A percentile compares a stretch with the other conserved stretches of the same genome.
phyloP scores from a whole-genome alignment of 1,284 basidiomycete species.

The Cryptococcus sp. region DNA sequence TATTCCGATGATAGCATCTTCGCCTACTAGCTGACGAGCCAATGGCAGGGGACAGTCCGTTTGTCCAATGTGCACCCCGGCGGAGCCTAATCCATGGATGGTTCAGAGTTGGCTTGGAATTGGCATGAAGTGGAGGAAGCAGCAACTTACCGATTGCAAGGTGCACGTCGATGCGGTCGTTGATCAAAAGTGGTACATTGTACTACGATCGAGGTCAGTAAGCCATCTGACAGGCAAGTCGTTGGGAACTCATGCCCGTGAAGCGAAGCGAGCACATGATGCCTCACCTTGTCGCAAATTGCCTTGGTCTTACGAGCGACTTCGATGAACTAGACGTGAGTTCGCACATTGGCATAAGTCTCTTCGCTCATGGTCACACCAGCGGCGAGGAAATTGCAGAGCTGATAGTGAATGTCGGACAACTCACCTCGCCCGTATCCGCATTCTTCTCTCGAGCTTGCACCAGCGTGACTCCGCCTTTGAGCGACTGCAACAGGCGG shows the following conservation, averaged over 20 bases:
- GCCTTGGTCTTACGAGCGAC: conserved; percentile 71
- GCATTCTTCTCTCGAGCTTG: conserved; percentile 83
- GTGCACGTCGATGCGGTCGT: conserved; percentile 86
- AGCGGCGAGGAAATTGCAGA: not conserved
- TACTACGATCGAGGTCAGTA: conserved; percentile 55
- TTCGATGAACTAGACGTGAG: conserved; percentile 67
- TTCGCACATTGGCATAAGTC: conserved; percentile 22
- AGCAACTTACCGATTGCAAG: conserved; percentile 62
- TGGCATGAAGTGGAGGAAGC: too few relatives aligned
- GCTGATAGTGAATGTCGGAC: not conserved
- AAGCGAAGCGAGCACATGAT: too few relatives aligned
- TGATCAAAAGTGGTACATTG: conserved; percentile 83
- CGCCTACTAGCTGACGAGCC: conserved; percentile 71
- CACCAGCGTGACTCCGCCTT: conserved; percentile 84
- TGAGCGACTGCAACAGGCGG: conserved; percentile 60
- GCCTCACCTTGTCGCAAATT: conserved; percentile 65
- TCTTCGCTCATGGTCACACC: conserved; percentile 11
- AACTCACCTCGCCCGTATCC: conserved; percentile 71
- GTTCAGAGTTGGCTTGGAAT: too few relatives aligned
- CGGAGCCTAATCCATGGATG: conserved; percentile 53
- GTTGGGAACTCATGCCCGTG: not conserved
- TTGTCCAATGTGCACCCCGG: conserved; percentile 89
- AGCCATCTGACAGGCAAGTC: too few relatives aligned
- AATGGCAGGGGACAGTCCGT: conserved; percentile 75
- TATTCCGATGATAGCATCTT: conserved; percentile 74